Conservation (phyloP, 176 grass and related monocot genomes). For the Sorghum bicolor region DNA sequence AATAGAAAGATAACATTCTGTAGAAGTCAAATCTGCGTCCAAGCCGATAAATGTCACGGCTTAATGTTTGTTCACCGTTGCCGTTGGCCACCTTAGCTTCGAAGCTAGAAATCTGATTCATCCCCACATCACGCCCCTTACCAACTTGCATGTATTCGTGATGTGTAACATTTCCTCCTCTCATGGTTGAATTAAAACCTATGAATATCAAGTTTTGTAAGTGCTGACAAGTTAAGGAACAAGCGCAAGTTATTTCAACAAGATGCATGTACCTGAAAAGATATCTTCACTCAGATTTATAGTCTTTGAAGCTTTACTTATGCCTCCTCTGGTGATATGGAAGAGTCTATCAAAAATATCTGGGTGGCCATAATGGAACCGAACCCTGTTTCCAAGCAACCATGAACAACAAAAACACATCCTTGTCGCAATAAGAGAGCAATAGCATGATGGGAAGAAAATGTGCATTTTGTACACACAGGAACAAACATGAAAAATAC, state of each 20-base stretch:
- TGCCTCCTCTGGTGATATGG: slow-evolving; percentile 91
- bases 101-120: slow-evolving; percentile 98
- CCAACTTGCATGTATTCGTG: slow-evolving; percentile 99
- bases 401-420: slow-evolving; percentile 6
- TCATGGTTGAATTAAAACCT: slow-evolving; percentile 97
- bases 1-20: slow-evolving; percentile 93
- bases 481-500: slow-evolving; percentile 12
- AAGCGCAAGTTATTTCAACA: not conserved
- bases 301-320: slow-evolving; percentile 95
- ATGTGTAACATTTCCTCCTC: slow-evolving; percentile 86
- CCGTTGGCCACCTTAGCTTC: slow-evolving; percentile 95
- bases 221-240: slow-evolving; percentile 5
- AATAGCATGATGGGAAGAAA: slow-evolving; percentile 1
- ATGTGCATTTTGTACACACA: not conserved
- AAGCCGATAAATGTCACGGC: slow-evolving; percentile 90
- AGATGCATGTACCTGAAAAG: slow-evolving; percentile 67
- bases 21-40: slow-evolving; percentile 97
- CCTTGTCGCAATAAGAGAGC: not conserved
- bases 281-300: slow-evolving; percentile 99
- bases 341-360: slow-evolving; percentile 99
- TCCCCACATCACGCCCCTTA: slow-evolving; percentile 93
- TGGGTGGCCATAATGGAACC: slow-evolving; percentile 98
- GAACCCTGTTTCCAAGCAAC: slow-evolving; percentile 54
- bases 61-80: slow-evolving; percentile 97
- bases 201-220: slow-evolving; percentile 33